These are phyloP conservation scores for Cercophora scortea DNA, from an alignment of 495 filamentous ascomycete species.

Conservation along the genomic window DNA sequence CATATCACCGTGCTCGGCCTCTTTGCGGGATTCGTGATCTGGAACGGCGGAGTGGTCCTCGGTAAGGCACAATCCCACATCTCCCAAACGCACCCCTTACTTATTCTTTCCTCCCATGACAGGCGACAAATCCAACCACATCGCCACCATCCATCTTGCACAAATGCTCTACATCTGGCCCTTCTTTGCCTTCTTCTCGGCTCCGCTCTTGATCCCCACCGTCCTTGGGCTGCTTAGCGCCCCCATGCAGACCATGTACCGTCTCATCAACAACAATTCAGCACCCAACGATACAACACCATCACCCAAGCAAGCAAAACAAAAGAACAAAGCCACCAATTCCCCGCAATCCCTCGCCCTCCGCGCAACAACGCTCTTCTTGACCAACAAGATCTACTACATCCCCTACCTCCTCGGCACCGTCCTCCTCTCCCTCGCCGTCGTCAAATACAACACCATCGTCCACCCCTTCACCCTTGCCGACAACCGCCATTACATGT, in stretches of 20 bases:
- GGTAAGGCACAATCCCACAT: conserved; percentile 39
- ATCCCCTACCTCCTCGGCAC: conserved; percentile 16
- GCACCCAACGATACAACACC: not conserved
- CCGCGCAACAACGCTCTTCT: not conserved
- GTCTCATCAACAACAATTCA: not conserved
- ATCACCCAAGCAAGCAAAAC: not conserved
- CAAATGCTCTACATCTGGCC: conserved; percentile 96
- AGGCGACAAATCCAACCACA: conserved; percentile 92
- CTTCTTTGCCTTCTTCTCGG: conserved; percentile 81
- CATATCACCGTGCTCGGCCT: conserved; percentile 58
- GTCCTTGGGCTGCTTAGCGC: conserved; percentile 9
- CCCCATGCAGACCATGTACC: not conserved
- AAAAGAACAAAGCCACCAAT: not conserved
- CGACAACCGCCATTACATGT: conserved; percentile 94
- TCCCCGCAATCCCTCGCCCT: not conserved
- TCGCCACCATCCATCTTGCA: conserved; percentile 77
- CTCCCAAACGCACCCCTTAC: not conserved
- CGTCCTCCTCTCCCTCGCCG: conserved; percentile 22
- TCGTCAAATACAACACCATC: conserved; percentile 78
- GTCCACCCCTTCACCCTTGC: conserved; percentile 94
- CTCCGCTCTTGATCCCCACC: conserved; percentile 59
- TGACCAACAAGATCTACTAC: conserved; percentile 12
- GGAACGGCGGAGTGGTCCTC: conserved; percentile 88
- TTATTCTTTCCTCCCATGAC: conserved; percentile 1
- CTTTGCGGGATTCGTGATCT: conserved; percentile 69